Base-by-base conservation (phyloP, 208 protist genomes). In the Crithidia expoeki region DNA sequence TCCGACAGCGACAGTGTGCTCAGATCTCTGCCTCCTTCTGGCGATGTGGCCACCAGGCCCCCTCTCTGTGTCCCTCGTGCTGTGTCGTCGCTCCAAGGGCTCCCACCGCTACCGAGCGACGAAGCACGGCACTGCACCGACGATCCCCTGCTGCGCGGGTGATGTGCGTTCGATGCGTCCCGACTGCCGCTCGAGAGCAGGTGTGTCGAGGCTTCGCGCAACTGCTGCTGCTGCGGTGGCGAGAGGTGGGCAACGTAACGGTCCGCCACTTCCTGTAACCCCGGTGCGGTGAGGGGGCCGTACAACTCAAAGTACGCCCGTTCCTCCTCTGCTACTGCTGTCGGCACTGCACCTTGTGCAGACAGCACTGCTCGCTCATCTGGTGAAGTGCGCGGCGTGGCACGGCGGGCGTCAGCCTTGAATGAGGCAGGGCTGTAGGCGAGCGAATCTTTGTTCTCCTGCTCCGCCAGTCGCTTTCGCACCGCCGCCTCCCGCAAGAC, bases 401-500 rank as follows among this genome's bases (percentile, higher is more conserved):
- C n/a, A 36, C 63, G 64, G 27, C 65, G 72, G 2, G 53, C 67
- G 25, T 75, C 70, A 2, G 46, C 46, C 33, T 81, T 79, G 73
- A 89, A 91, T 11, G 68, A 77, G 11, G 76, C 65, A 6, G 83
- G 72, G 25, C 62, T 70, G 77, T 91, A 94, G n/a, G 81, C 64
- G 0, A 92, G 74, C 2, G 86, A 80, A 19, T 92, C 84, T 16
- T 68, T 67, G 9, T 64, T 66, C 6, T 75, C 68, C 63, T 80
- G 66, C 59, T 78, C 68, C 9, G 68, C 80, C 65, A 90, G 78
- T 19, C 81, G 76, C 71, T 82, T 75, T n/a, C 80, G 75, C 38
- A 84, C 79, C 10, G 89, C 89, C 38, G 70, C 84, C 52, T 90
- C 83, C 21, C 89, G 84, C 32, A 94, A 74, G 42, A 91, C 46